phyloP scores from a whole-genome alignment of 1,284 basidiomycete species.

The Vanrija sp. region DNA sequence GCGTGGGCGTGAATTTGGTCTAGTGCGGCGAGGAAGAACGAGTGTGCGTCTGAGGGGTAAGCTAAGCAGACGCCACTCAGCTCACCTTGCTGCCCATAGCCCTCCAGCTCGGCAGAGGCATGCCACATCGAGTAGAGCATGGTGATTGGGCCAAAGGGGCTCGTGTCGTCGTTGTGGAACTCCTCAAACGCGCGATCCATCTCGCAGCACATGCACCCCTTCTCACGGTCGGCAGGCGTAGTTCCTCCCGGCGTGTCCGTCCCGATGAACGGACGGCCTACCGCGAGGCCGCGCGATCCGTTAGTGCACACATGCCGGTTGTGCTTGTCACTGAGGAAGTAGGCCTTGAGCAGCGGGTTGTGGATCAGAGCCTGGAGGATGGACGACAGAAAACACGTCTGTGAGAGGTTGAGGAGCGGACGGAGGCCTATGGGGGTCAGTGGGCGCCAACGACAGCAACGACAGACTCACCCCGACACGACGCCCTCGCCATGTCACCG shows the following conservation, averaged over 20 bases:
- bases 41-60: conserved; percentile 37
- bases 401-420: conserved; percentile 78
- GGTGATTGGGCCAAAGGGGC: conserved; percentile 74
- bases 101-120: conserved; percentile 73
- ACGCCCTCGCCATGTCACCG: conserved; percentile 7
- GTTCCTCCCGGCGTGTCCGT: background rate
- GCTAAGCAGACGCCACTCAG: too few species aligned
- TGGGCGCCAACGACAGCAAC: background rate
- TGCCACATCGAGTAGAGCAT: conserved; percentile 87
- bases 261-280: conserved; percentile 31
- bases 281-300: conserved; percentile 27
- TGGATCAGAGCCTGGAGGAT: conserved; percentile 89
- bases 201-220: conserved; percentile 83
- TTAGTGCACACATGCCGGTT: conserved; percentile 43
- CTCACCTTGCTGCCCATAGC: conserved; percentile 80
- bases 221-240: conserved; percentile 50
- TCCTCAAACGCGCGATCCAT: conserved; percentile 89
- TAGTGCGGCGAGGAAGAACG: conserved; percentile 71
- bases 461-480: conserved; percentile 31
- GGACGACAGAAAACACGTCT: conserved; percentile 93
- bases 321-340: conserved; percentile 72
- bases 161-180: conserved; percentile 67
- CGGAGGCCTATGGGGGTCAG: conserved; percentile 59
- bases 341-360: conserved; percentile 85
- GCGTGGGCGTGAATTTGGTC: conserved; percentile 80